A percentile compares a stretch with the other conserved stretches of the same genome.
Evolutionary conservation across 2,329 filamentous ascomycete species (phyloP).

Genomic region (Aspergillus costaricaensis): DNA sequence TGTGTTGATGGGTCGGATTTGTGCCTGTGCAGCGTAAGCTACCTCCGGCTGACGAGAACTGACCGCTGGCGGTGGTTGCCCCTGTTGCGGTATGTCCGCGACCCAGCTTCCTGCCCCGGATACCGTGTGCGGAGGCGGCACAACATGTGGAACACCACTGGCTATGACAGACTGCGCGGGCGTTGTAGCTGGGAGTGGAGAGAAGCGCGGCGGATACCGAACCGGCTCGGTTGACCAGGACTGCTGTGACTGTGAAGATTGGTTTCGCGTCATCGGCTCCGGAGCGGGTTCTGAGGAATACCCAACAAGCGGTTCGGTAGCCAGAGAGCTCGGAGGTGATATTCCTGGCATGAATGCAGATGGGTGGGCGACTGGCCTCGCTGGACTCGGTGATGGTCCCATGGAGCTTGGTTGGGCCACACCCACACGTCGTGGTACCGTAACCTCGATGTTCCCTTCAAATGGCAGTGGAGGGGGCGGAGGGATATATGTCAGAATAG

Average conservation of each 20-base stretch:
- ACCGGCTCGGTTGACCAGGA: slow-evolving; percentile 43
- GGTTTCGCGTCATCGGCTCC: slow-evolving; percentile 37
- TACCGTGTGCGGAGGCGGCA: slow-evolving; percentile 23
- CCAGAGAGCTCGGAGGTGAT: slow-evolving; percentile 27
- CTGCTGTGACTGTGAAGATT: slow-evolving; percentile 36
- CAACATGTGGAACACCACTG: slow-evolving; percentile 12
- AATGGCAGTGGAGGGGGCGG: slow-evolving; percentile 35
- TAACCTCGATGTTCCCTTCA: slow-evolving; percentile 38
- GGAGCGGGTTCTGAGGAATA: slow-evolving; percentile 33
- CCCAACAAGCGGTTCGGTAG: slow-evolving; percentile 18
- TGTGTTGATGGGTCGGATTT: slow-evolving; percentile 19
- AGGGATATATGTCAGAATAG: slow-evolving; percentile 24
- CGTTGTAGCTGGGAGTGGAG: slow-evolving; percentile 23
- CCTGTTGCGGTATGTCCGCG: slow-evolving; percentile 11
- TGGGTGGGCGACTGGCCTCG: slow-evolving; percentile 28
- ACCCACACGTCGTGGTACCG: slow-evolving; percentile 25
- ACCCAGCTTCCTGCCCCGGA: slow-evolving; percentile 27
- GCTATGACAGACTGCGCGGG: slow-evolving; percentile 11
- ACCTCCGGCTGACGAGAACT: slow-evolving; percentile 24
- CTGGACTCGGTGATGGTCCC: slow-evolving; percentile 12
- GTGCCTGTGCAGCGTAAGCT: slow-evolving; percentile 17
- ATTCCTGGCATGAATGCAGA: slow-evolving; percentile 39
- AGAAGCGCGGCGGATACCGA: slow-evolving; percentile 30
- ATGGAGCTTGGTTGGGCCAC: slow-evolving; percentile 16
- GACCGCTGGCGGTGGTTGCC: slow-evolving; percentile 2